phyloP scores from a whole-genome alignment of 495 filamentous ascomycete species.

The Parmelia sp. region DNA sequence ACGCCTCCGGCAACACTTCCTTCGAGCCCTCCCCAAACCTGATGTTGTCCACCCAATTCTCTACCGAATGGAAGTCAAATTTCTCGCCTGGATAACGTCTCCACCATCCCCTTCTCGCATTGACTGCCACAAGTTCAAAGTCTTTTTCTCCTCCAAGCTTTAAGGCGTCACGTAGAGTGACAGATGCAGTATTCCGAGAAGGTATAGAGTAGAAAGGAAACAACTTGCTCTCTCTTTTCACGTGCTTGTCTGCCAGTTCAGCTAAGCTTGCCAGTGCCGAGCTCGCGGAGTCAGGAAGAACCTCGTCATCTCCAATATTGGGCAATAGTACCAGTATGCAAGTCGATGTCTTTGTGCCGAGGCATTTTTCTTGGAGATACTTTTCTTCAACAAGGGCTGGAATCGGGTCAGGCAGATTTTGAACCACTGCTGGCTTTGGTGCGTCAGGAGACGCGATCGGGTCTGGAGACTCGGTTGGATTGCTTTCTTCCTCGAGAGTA shows the following conservation, averaged over 20 bases:
- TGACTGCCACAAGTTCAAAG: conserved; percentile 70
- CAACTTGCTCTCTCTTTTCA: conserved; percentile 53
- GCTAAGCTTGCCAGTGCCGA: conserved; percentile 60
- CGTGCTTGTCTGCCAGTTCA: conserved; percentile 68
- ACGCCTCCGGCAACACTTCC: conserved; percentile 68
- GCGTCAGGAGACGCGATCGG: conserved; percentile 37
- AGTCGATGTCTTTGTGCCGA: conserved; percentile 68
- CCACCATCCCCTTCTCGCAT: conserved; percentile 82
- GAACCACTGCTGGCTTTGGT: conserved; percentile 43
- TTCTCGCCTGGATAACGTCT: conserved; percentile 56
- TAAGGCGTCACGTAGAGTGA: conserved; percentile 53
- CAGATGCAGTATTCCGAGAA: conserved; percentile 51
- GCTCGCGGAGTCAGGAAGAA: conserved; percentile 37
- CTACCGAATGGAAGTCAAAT: conserved; percentile 55
- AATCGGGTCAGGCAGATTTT: conserved; percentile 37
- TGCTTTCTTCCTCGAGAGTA: conserved; percentile 36
- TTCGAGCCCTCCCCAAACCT: conserved; percentile 78
- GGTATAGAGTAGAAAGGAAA: conserved; percentile 80
- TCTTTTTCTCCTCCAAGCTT: conserved; percentile 47
- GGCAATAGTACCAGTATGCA: conserved; percentile 81
- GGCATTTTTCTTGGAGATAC: conserved; percentile 61
- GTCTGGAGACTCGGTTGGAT: conserved; percentile 44
- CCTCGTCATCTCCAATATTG: conserved; percentile 40
- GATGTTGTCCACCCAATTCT: conserved; percentile 83
- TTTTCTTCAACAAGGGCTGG: conserved; percentile 50